phyloP scores from a whole-genome alignment of 192 early-diverging fungal species.

The Coemansia furcata region DNA sequence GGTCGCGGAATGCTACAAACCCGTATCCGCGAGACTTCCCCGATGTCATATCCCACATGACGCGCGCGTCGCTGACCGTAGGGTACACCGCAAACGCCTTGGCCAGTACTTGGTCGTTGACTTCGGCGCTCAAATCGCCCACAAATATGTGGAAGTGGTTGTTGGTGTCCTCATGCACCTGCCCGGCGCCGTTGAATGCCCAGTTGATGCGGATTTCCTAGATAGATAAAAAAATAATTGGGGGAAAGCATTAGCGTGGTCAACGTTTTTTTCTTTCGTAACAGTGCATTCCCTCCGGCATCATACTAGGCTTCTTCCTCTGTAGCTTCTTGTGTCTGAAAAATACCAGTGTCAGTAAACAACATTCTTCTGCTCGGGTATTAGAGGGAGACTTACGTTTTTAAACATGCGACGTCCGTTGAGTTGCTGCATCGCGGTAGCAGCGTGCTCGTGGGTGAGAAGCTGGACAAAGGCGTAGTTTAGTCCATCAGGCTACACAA shows the following conservation, averaged over 20 bases:
- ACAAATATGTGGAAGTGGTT: slow-evolving; percentile 88
- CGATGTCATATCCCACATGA: slow-evolving; percentile 89
- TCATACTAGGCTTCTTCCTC: background rate
- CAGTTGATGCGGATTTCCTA: slow-evolving; percentile 55
- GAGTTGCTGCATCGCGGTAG: slow-evolving; percentile 64
- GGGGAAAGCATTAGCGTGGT: background rate
- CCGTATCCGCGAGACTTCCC: slow-evolving; percentile 91
- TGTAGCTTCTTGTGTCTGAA: background rate
- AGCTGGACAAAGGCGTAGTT: slow-evolving; percentile 93
- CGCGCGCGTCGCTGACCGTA: slow-evolving; percentile 73
- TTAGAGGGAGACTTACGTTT: slow-evolving; percentile 13
- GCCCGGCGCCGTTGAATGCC: slow-evolving; percentile 48
- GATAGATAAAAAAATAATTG: background rate
- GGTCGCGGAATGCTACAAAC: slow-evolving; percentile 88
- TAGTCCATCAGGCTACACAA: slow-evolving; percentile 58
- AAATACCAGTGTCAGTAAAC: background rate
- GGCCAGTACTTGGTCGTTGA: slow-evolving; percentile 76
- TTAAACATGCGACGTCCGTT: slow-evolving; percentile 59
- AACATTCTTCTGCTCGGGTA: background rate
- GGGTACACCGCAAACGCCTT: slow-evolving; percentile 65
- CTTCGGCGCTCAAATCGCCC: slow-evolving; percentile 88
- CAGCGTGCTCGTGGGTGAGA: slow-evolving; percentile 67
- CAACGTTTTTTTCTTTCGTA: background rate
- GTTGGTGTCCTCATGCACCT: slow-evolving; percentile 66
- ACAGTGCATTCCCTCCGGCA: background rate